phyloP scores from a whole-genome alignment of 2,329 filamentous ascomycete species.

The Nemania abortiva region DNA sequence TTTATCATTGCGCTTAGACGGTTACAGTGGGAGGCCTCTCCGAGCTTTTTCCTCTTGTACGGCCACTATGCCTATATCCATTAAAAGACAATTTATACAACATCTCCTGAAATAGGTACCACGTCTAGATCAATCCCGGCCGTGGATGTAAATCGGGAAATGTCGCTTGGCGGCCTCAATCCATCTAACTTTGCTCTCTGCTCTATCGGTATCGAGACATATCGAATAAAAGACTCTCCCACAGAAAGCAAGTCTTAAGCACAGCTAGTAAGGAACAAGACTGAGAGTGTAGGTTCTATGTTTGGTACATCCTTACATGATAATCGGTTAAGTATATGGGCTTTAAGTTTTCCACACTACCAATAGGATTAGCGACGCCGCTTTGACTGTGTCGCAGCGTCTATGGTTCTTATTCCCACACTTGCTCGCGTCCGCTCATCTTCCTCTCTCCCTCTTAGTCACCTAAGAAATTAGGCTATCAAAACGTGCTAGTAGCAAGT shows the following conservation, averaged over 20 bases:
- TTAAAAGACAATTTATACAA: neutral
- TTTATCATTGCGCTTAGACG: neutral
- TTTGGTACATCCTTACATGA: slow-evolving; percentile 31
- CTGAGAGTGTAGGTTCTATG: slow-evolving; percentile 17
- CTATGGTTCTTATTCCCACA: slow-evolving; percentile 23
- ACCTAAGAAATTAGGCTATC: slow-evolving; percentile 40
- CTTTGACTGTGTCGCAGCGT: slow-evolving; percentile 11
- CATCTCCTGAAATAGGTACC: slow-evolving; percentile 18
- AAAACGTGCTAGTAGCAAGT: slow-evolving; percentile 95
- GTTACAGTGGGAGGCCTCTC: neutral
- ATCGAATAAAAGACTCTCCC: neutral
- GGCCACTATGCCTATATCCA: neutral
- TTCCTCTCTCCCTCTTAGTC: slow-evolving; percentile 22
- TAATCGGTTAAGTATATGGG: slow-evolving; percentile 24
- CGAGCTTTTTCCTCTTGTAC: no score
- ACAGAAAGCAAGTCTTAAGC: neutral
- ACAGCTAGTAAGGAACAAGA: slow-evolving; percentile 3
- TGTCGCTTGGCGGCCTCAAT: neutral
- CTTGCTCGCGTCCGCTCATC: slow-evolving; percentile 37
- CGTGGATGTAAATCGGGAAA: neutral
- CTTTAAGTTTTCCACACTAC: slow-evolving; percentile 22
- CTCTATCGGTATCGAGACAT: neutral
- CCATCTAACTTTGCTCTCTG: neutral
- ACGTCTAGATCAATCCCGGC: slow-evolving; percentile 7
- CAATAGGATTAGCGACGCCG: slow-evolving; percentile 16